Evolutionary conservation across 2,329 filamentous ascomycete genomes (phyloP), one percentile per base, ranked within the genome.

Genomic region (Pseudogymnoascus sp.): DNA sequence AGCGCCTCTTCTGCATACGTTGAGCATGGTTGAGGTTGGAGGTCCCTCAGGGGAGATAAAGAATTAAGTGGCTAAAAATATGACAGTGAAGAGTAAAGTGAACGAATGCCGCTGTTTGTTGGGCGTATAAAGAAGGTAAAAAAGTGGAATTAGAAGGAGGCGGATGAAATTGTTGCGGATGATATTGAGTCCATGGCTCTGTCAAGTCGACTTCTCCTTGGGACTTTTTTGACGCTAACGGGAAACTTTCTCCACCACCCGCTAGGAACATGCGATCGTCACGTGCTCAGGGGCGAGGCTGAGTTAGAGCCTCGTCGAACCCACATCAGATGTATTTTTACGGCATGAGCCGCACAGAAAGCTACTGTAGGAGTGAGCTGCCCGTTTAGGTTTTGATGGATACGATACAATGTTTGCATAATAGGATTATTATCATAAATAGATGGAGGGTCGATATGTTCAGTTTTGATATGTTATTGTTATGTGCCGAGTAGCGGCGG

Each of bases 1-100:
- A 15, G 69, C 65, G 58, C 69, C 71, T 69, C 71, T 70, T 66
- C 68, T 71, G 63, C 65, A 71, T 37, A 64, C 63, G 62, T 65
- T 69, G 63, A 71, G 71, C 71, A 73, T 73, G 58, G 44, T 67
- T 29, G 41, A 59, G 57, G 57, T 37, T 37, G 57, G 33, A 37
- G 57, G 37, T 59, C 21, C 37, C 37, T 37, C 37, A 40, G 15
- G 33, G 24, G 37, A 37, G 11, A 37, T 24, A 37, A 59, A 59
- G 57, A 59, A 59, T 59, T 59, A 37, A 40, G 21, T 10, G 33
- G 33, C 13, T 59, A 40, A 17, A 21, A 59, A 26, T 36, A 8
- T 39, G 57, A 15, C 21, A 39, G 21, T 59, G 37, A 59, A 59
- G 37, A 59, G 35, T 37, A 59, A 39, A 59, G 26, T 15, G 21